Base-by-base conservation (phyloP, 225 moss, liverwort and hornwort genomes). In the Neckera pumila region DNA sequence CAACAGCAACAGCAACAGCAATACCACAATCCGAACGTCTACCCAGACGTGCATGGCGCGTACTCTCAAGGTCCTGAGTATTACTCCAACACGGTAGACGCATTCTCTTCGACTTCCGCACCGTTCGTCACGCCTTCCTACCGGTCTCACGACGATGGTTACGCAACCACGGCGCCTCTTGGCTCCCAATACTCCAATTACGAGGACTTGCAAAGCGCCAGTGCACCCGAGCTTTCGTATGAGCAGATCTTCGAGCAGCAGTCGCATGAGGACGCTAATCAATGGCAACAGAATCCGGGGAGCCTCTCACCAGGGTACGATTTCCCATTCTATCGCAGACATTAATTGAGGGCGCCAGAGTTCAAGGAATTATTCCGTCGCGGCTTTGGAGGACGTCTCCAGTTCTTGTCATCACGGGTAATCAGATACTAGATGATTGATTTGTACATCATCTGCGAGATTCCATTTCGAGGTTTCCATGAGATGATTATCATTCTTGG, bases 211-310 rank as follows among this genome's bases (percentile, higher is more conserved):
- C 82, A n/a, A 64, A 66, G 58, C 56, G 56, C 87, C 14, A 83
- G 83, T 23, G 87, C 90, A 5, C 92, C 91, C 27, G 92, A 89
- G 87, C 64, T 92, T 14, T 92, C 91, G 16, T 92, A 92, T 61
- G 92, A 92, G 30, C 92, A 92, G 83, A 92, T 92, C 51, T 92
- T 92, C 23, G 90, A 92, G 90, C 92, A 92, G 79, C 89, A 85
- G 60, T 61, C 56, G 9, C 76, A 60, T 0, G 87, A 70, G 43
- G 89, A 80, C 33, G 85, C 86, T 1, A 72, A 78, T 49, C 82
- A 62, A 20, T 90, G 90, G 89, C 80, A 74, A 57, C 67, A 64
- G 40, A 58, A 72, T 36, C 89, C 90, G 42, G 89, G 89, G 26
- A 90, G 59, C 21, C 90, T 90, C 64, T 90, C 92, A n/a, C 89